These are phyloP conservation scores for Fraxinus albicans DNA, from an alignment of 305 asterid genomes.

Conservation along the genomic window DNA sequence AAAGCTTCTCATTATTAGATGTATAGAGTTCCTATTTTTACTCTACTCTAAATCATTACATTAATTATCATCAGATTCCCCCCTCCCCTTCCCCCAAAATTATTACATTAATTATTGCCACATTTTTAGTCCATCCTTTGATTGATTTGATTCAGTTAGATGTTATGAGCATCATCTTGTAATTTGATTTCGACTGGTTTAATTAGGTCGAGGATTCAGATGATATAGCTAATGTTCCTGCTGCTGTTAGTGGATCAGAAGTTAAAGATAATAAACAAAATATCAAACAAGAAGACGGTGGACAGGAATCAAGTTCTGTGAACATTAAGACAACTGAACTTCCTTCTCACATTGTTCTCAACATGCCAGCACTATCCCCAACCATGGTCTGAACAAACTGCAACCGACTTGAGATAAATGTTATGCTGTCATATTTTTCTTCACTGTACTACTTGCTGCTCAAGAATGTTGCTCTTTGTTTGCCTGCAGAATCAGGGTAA, in stretches of 20 bases:
- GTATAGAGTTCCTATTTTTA: constrained; percentile 3
- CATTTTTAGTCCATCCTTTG: background rate
- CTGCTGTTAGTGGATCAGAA: constrained; percentile 50
- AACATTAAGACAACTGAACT: constrained; percentile 63
- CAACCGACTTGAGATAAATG: constrained; percentile 11
- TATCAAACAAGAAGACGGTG: constrained; percentile 37
- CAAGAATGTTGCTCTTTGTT: constrained; percentile 25
- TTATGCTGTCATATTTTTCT: constrained; percentile 17
- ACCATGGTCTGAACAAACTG: constrained; percentile 70
- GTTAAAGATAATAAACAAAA: constrained; percentile 47
- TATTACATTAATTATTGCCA: background rate
- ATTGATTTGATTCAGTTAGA: constrained; percentile 6
- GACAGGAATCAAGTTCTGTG: constrained; percentile 53
- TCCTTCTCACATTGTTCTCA: constrained; percentile 91
- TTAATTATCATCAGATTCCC: background rate
- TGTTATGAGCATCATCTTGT: constrained; percentile 24
- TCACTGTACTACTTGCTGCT: constrained; percentile 17
- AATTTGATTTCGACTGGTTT: constrained; percentile 36
- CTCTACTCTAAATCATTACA: constrained; percentile 1
- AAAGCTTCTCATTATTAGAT: constrained; percentile 8
- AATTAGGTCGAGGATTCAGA: constrained; percentile 84
- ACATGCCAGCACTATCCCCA: constrained; percentile 96
- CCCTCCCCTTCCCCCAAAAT: background rate
- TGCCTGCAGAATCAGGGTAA: constrained; percentile 85
- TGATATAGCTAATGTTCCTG: constrained; percentile 69